Conservation (phyloP, 768 basidiomycete species). For the Boletus speciosus region DNA sequence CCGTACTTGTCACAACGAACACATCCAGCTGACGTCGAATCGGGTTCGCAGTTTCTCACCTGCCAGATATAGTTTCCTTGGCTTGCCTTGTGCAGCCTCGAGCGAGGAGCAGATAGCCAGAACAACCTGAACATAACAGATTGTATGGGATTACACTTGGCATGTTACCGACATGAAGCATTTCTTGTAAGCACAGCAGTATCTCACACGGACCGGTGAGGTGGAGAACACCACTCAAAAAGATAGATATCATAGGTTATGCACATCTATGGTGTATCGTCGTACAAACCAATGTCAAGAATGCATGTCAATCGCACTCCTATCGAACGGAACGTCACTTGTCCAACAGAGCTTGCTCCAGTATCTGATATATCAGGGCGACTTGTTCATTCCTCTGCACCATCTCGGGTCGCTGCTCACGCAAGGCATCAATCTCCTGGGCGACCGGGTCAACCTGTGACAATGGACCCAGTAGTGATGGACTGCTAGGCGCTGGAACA, state of each 20-base stretch:
- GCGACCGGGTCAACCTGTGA: constrained; percentile 53
- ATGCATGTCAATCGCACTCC: neutral
- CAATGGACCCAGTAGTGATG: constrained; percentile 58
- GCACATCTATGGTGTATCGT: neutral
- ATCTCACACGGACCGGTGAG: neutral
- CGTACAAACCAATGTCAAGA: neutral
- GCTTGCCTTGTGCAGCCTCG: too few species aligned
- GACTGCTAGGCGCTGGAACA: constrained; percentile 31
- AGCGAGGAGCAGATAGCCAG: too few species aligned
- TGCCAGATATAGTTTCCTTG: neutral
- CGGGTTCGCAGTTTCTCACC: neutral
- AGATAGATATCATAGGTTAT: neutral
- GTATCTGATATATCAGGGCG: constrained; percentile 58
- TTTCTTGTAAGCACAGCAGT: neutral
- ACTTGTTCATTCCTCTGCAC: constrained; percentile 71
- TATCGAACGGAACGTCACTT: constrained; percentile 6
- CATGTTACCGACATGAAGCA: too few species aligned
- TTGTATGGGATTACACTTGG: neutral
- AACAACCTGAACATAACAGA: neutral
- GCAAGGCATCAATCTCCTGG: constrained; percentile 70
- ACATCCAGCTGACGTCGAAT: neutral
- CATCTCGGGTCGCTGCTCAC: constrained; percentile 83
- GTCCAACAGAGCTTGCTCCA: constrained; percentile 31
- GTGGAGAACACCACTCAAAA: neutral
- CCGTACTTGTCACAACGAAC: neutral